phyloP scores from a whole-genome alignment of 805 yeast genomes.

The Candida insectalens region DNA sequence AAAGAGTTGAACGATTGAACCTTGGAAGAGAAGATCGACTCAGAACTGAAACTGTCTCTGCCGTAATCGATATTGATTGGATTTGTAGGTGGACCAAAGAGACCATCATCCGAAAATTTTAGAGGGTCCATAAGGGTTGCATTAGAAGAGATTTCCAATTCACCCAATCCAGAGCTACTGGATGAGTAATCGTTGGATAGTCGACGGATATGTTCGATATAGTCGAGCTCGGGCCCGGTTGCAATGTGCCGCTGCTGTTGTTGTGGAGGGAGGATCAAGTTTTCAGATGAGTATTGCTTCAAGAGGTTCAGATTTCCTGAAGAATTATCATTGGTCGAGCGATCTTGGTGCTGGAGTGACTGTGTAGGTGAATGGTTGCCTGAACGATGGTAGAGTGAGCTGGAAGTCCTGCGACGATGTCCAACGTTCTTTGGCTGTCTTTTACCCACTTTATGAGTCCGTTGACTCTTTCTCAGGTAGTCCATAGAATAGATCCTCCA shows the following conservation, averaged over 20 bases:
- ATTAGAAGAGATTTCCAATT: background rate
- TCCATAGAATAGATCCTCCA: conserved; percentile 27
- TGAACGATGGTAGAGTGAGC: no score
- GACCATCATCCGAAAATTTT: background rate
- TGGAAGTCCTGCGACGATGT: background rate
- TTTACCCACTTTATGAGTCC: no score
- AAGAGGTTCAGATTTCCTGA: conserved; percentile 8
- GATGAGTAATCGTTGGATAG: conserved; percentile 20
- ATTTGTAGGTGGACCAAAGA: conserved; percentile 1
- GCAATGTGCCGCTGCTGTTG: background rate
- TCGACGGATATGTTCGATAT: conserved; percentile 27
- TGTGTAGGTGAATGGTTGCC: background rate
- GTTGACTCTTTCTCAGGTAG: conserved; percentile 13
- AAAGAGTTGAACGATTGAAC: conserved; percentile 4
- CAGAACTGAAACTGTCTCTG: background rate
- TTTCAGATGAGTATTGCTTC: conserved; percentile 12
- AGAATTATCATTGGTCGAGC: background rate
- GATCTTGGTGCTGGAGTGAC: background rate
- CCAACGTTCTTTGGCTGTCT: background rate
- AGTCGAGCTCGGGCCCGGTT: conserved; percentile 23
- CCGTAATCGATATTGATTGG: conserved; percentile 1
- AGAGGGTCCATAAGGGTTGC: background rate
- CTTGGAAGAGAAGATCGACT: conserved; percentile 1
- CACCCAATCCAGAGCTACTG: background rate
- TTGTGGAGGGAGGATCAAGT: conserved; percentile 3